Evolutionary conservation across 495 filamentous ascomycete genomes (phyloP).

Genomic region (Aspergillus olivimuriae): DNA sequence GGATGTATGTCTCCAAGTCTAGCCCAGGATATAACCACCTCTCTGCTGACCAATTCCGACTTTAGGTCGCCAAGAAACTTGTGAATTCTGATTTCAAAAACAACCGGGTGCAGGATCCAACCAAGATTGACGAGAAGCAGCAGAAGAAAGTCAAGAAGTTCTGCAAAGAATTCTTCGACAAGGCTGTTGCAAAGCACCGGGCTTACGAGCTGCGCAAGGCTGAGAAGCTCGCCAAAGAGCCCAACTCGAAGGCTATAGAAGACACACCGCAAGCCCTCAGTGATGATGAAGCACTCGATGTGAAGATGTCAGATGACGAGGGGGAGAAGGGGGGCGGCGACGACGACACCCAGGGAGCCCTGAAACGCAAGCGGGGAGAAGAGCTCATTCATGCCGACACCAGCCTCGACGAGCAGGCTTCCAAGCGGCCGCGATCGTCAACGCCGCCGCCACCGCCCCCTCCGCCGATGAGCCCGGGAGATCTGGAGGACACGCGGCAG

Average conservation of each 20-base stretch:
- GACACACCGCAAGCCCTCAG: conserved; percentile 17
- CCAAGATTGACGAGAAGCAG: conserved; percentile 69
- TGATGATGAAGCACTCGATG: conserved; percentile 35
- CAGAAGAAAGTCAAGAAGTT: conserved; percentile 73
- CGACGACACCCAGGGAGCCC: conserved; percentile 26
- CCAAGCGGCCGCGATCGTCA: conserved; percentile 35
- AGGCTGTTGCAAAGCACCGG: conserved; percentile 68
- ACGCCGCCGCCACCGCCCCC: conserved; percentile 29
- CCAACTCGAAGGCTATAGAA: conserved; percentile 13
- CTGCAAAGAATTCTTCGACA: conserved; percentile 79
- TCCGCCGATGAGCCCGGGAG: conserved; percentile 14
- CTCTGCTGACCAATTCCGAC: conserved; percentile 2
- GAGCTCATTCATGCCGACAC: conserved; percentile 23
- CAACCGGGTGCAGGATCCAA: conserved; percentile 73
- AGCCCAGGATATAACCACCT: not conserved
- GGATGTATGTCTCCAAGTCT: conserved; percentile 49
- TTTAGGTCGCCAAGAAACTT: conserved; percentile 69
- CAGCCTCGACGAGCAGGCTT: conserved; percentile 12
- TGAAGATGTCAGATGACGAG: conserved; percentile 55
- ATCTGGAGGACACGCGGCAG: conserved; percentile 4
- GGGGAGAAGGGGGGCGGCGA: conserved; percentile 16
- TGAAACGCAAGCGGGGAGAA: conserved; percentile 59
- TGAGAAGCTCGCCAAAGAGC: conserved; percentile 34
- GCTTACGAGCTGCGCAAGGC: conserved; percentile 61
- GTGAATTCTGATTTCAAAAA: conserved; percentile 87